Evolutionary conservation across 768 basidiomycete species (phyloP), one percentile per base, ranked within the genome.

Genomic region (Lentinula raphanica): DNA sequence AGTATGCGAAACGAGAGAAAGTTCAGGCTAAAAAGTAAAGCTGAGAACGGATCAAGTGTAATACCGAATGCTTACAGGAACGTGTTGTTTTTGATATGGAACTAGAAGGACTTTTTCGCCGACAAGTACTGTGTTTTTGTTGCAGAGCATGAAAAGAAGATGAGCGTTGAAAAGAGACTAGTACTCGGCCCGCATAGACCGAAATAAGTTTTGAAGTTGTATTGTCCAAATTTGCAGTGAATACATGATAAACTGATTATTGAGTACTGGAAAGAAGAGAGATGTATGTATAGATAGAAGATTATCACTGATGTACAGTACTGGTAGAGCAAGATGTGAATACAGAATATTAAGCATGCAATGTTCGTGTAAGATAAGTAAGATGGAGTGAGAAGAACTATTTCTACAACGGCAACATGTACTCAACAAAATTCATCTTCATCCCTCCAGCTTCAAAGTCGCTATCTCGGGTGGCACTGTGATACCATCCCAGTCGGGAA

Each of bases 21-120:
- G 35, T 12, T 31, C 36, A 42, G 29, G 35, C 12, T 35, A 25
- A 35, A 44, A 25, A 56, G 32, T 58, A 32, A 27, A 54, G 45
- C 51, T 17, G 25, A 21, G 9, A 44, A 25, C 36, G 23, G 2
- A 54, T 31, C 9, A 21, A 2, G 9, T 28, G 21, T 23, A 36
- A 19, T 12, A 21, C 59, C 25, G 29, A 19, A 21, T 21, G 73
- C 75, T 62, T 59, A 79, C 77, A 51, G 70, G 70, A 60, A 83
- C 79, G 69, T 83, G 80, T 42, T 79, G 78, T 44, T 71, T 82
- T 70, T 80, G 77, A 68, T 96, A 96, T 5, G 93, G 94, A 0
- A 94, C 87, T 9, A 98, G 78, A 21, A 94, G 77, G 27, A 92
- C 81, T 21, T 80, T 81, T 9, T 76, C 65, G 4, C 88, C 91